Conservation (phyloP, 2,329 filamentous ascomycete species). For the Boeremia lycopersici region DNA sequence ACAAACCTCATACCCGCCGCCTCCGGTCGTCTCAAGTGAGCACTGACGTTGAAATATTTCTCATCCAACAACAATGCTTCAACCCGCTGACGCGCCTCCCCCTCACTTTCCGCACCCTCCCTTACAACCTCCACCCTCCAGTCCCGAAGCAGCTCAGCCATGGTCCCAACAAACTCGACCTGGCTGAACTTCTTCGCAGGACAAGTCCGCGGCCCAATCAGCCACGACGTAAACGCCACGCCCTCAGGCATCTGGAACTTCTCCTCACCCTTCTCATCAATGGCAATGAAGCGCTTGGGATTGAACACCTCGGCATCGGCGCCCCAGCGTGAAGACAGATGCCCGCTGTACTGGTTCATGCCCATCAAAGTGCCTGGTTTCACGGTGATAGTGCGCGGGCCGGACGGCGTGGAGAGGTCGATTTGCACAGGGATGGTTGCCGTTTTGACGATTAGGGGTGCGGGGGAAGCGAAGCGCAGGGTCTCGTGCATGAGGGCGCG, state of each 20-base stretch:
- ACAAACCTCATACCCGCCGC: constrained; percentile 8
- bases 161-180: constrained; percentile 27
- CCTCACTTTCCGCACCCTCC: constrained; percentile 12
- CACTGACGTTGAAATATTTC: constrained; percentile 25
- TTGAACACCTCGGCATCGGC: constrained; percentile 33
- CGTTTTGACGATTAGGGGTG: constrained; percentile 22
- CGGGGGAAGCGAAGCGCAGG: constrained; percentile 15
- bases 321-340: constrained; percentile 32
- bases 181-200: constrained; percentile 34
- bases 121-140: constrained; percentile 21
- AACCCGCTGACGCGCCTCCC: constrained; percentile 15
- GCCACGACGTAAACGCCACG: constrained; percentile 24
- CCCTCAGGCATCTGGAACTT: constrained; percentile 16
- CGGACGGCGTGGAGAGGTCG: constrained; percentile 9
- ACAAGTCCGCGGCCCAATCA: constrained; percentile 33
- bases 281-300: constrained; percentile 40
- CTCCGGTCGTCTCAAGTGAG: constrained; percentile 21
- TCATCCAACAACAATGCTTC: constrained; percentile 15
- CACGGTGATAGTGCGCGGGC: constrained; percentile 6
- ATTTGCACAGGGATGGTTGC: constrained; percentile 4
- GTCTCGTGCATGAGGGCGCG: constrained; percentile 47
- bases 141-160: constrained; percentile 18
- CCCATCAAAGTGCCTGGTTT: constrained; percentile 16
- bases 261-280: constrained; percentile 5
- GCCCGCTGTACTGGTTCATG: constrained; percentile 28